These are phyloP conservation scores for Penicillium waksmanii DNA, from an alignment of 495 filamentous ascomycete species.

Conservation along the genomic window DNA sequence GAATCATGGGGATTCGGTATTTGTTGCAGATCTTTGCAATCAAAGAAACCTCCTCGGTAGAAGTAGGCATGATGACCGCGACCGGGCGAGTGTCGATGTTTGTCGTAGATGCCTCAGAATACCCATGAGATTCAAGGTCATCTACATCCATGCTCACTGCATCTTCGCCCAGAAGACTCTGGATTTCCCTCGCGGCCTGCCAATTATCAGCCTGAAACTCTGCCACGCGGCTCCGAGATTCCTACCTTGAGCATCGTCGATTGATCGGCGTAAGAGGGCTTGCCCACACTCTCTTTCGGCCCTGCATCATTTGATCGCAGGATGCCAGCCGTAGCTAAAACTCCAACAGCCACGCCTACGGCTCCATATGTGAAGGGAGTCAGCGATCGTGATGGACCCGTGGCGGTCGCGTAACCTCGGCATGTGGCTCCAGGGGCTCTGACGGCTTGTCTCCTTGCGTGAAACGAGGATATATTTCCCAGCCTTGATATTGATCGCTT, in stretches of 20 bases:
- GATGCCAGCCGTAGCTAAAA: not conserved
- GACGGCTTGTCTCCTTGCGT: not conserved
- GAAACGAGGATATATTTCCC: not conserved
- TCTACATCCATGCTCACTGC: conserved; percentile 63
- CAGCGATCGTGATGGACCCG: not conserved
- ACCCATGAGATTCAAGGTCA: conserved; percentile 79
- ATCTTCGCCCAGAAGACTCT: conserved; percentile 18
- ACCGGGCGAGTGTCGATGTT: conserved; percentile 79
- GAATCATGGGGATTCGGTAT: conserved; percentile 80
- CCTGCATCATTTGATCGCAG: not conserved
- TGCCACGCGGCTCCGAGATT: not conserved
- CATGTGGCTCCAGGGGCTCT: not conserved
- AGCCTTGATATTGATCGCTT: not conserved
- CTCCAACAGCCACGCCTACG: not conserved
- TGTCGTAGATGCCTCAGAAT: conserved; percentile 85
- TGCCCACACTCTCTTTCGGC: not conserved
- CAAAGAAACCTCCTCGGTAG: conserved; percentile 76
- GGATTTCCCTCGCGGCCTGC: conserved; percentile 17
- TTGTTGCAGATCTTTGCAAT: conserved; percentile 83
- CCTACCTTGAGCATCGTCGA: conserved; percentile 8
- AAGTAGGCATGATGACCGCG: conserved; percentile 78
- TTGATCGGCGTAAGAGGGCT: conserved; percentile 5
- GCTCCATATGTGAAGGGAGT: not conserved
- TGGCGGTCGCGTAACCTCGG: not conserved
- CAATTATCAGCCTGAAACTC: not conserved